Conservation (phyloP, 305 asterid genomes). For the Andrographis paniculata region DNA sequence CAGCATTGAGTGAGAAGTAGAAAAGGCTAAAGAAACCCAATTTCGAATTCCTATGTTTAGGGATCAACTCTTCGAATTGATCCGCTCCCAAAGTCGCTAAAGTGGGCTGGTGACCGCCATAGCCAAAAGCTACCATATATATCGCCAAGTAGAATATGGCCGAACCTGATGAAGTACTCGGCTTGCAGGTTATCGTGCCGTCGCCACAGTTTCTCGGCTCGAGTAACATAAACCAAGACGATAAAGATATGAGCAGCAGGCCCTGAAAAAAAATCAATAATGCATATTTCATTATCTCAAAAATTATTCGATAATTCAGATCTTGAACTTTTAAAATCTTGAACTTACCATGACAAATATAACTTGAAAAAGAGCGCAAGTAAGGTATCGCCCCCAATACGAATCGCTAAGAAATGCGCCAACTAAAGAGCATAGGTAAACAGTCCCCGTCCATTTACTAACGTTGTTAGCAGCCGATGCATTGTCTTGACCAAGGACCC, state of each 20-base stretch:
- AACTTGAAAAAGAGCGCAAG: constrained; percentile 24
- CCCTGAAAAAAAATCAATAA: constrained; percentile 20
- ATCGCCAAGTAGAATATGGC: constrained; percentile 19
- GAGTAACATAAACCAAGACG: constrained; percentile 23
- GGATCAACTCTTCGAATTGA: constrained; percentile 16
- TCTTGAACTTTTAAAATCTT: no score
- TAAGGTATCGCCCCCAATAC: constrained; percentile 24
- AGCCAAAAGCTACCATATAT: constrained; percentile 24
- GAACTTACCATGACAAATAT: constrained; percentile 19
- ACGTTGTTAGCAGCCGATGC: constrained; percentile 24
- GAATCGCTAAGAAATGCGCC: constrained; percentile 31
- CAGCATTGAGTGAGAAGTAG: constrained; percentile 25
- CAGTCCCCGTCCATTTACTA: constrained; percentile 28
- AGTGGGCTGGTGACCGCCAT: constrained; percentile 29
- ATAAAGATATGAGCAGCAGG: constrained; percentile 16
- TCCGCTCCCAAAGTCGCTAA: constrained; percentile 25
- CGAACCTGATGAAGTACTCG: constrained; percentile 7
- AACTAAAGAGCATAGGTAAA: constrained; percentile 21
- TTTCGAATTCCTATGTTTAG: constrained; percentile 7
- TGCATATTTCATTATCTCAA: no score
- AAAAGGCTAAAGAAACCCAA: constrained; percentile 21
- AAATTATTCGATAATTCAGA: no score
- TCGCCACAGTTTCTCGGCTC: constrained; percentile 21
- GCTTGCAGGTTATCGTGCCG: constrained; percentile 5
- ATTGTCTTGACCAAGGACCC: constrained; percentile 25